Evolutionary conservation across 1,284 basidiomycete species (phyloP).

Genomic region (Xerocomus nothofagi): DNA sequence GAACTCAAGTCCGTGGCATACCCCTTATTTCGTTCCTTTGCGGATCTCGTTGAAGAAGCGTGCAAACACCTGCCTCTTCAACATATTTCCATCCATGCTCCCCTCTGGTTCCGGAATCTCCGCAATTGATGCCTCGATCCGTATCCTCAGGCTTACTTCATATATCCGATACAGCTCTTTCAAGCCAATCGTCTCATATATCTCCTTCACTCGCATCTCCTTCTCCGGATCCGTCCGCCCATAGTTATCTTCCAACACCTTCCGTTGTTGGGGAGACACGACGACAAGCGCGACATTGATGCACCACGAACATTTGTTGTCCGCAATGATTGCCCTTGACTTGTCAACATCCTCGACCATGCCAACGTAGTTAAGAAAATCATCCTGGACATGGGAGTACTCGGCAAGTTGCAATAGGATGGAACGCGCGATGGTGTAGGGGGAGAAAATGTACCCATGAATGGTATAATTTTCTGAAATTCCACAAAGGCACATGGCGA

Average conservation of each 20-base stretch:
- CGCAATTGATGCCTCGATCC: constrained; percentile 57
- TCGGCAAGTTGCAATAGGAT: constrained; percentile 93
- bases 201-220: constrained; percentile 63
- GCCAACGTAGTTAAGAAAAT: constrained; percentile 91
- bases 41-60: constrained; percentile 71
- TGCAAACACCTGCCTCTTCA: constrained; percentile 69
- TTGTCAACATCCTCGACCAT: constrained; percentile 71
- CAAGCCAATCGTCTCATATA: constrained; percentile 66
- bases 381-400: constrained; percentile 98
- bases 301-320: constrained; percentile 98
- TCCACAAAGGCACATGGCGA: constrained; percentile 81
- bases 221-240: constrained; percentile 68
- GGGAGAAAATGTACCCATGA: constrained; percentile 41
- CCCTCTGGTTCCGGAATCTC: constrained; percentile 48
- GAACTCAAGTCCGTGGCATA: not conserved
- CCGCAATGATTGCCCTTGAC: constrained; percentile 93
- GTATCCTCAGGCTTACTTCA: constrained; percentile 63
- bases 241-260: constrained; percentile 76
- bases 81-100: constrained; percentile 37
- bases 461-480: constrained; percentile 56
- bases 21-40: not conserved
- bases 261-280: constrained; percentile 55
- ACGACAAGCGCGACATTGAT: constrained; percentile 83
- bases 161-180: constrained; percentile 59
- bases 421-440: constrained; percentile 77